Base-by-base conservation (phyloP, 495 filamentous ascomycete species). In the Platismatia glauca region DNA sequence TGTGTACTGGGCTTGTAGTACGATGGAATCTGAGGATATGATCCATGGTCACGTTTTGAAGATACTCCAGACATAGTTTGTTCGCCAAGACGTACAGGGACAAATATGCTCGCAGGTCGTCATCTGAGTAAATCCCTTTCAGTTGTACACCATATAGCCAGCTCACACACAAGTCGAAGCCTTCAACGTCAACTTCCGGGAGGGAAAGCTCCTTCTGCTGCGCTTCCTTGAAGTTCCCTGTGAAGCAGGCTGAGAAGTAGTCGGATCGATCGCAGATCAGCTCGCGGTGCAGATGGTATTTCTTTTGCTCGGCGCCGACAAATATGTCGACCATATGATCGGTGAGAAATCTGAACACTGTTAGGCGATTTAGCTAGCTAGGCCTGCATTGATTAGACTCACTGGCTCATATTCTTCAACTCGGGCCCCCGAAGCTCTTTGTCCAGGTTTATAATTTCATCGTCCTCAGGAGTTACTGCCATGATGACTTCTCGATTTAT, bases 261-360 rank as follows among this genome's bases (percentile, higher is more conserved):
- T 43, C 29, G 2, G 43, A 48, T 20, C 41, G 27, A 0, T 59
- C n/a, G 41, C 41, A 59, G 31, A 62, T 38, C 16, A 62, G 22
- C 37, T 55, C 13, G 24, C 50, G 53, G 31, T 65, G 64, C 5
- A 65, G 46, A 1, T 39, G 22, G 38, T 50, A 62, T 3, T n/a
- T 3, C 9, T 13, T 57, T 27, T n/a, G 12, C 5, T 34, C 46
- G 12, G 9, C 11, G 3, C 58, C 58, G 0, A 59, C 20, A 6
- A 15, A 46, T 20, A 59, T 43, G 4, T 46, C 9, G 43, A 59
- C 41, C 20, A 37, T 50, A 7, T 35, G 9, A 35, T 37, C 31
- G 20, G 3, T 33, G 4, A 53, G 2, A 2, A 20, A 33, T 33
- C 50, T 53, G 0, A 9, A 8, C 4, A 20, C 0, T 3, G 4